Evolutionary conservation across 2,329 filamentous ascomycete species (phyloP), one percentile per base, ranked within the genome.

Genomic region (Ceratocystis ficicola): DNA sequence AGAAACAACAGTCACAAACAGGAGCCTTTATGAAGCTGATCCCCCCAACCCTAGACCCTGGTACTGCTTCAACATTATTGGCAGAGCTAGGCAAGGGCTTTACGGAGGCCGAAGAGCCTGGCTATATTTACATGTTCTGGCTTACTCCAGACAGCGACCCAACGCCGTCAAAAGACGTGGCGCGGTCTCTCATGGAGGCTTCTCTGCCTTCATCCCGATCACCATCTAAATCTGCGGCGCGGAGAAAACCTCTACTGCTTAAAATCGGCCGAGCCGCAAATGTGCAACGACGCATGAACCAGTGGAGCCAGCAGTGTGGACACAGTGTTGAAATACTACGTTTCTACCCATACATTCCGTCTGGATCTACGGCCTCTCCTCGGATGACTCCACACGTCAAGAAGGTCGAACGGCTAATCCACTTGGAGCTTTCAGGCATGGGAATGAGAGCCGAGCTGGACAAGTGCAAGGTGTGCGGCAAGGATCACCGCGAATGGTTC

Each of bases 101-200:
- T 44, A 72, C 74, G 0, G 83, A 92, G 59, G 91, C 90, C 0
- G 78, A 83, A 25, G 89, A 95, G 70, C 79, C 87, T 12, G 94
- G 94, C 46, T 99, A 94, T 77, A 97, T 99, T 70, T 99, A 99
- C 80, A 95, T 99, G 75, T 99, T 97, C 80, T 96, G 93, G 91
- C 81, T 96, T 25, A 96, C 90, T 0, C 86, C 90, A 41, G 70
- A 70, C 5, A 48, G 25, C 17, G 66, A 68, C 17, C 55, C 62
- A n/a, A 25, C 44, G 32, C 62, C 62, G 4, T 55, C 62, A 12
- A 64, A 32, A 20, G 46, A 63, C 10, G 32, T 25, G 17, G 60
- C 61, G 3, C 57, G 64, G 20, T 68, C 66, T 7, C 63, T 68
- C 6, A 48, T 68, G 60, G 66, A 63, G 1, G 57, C 64, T 1